Conservation (phyloP, 2,329 filamentous ascomycete species). For the Aureobasidium sp. region DNA sequence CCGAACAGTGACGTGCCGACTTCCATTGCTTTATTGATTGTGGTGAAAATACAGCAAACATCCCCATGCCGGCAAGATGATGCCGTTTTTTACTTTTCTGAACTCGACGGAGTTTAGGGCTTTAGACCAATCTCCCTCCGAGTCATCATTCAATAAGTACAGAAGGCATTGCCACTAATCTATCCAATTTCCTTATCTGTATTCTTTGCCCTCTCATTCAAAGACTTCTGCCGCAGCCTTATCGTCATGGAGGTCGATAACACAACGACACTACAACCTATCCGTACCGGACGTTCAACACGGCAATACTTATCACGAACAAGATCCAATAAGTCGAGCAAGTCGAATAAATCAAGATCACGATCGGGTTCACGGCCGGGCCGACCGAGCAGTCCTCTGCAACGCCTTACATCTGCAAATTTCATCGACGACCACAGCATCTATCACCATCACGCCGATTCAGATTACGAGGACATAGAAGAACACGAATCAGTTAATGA, state of each 20-base stretch:
- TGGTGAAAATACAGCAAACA: constrained; percentile 11
- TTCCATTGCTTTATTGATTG: not conserved
- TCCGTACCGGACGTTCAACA: constrained; percentile 15
- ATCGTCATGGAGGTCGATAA: constrained; percentile 15
- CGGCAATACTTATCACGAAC: constrained; percentile 5
- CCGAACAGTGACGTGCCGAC: constrained; percentile 11
- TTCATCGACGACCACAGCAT: constrained; percentile 31
- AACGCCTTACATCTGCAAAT: constrained; percentile 27
- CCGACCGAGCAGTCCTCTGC: constrained; percentile 19
- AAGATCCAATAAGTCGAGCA: not conserved
- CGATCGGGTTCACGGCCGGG: constrained; percentile 22
- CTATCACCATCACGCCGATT: constrained; percentile 21
- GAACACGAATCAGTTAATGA: not conserved
- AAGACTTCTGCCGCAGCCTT: not conserved
- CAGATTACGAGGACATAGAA: constrained; percentile 3
- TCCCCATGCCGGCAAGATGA: not conserved
- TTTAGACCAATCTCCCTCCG: not conserved
- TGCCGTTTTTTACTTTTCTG: not conserved
- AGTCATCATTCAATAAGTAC: not conserved
- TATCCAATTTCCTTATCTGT: not conserved
- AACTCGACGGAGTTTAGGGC: not conserved
- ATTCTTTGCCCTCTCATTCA: not conserved
- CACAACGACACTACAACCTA: constrained; percentile 9
- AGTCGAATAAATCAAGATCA: constrained; percentile 1
- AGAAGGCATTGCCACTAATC: not conserved